phyloP scores from a whole-genome alignment of 2,329 filamentous ascomycete genomes.

The Didymella segeticola region DNA sequence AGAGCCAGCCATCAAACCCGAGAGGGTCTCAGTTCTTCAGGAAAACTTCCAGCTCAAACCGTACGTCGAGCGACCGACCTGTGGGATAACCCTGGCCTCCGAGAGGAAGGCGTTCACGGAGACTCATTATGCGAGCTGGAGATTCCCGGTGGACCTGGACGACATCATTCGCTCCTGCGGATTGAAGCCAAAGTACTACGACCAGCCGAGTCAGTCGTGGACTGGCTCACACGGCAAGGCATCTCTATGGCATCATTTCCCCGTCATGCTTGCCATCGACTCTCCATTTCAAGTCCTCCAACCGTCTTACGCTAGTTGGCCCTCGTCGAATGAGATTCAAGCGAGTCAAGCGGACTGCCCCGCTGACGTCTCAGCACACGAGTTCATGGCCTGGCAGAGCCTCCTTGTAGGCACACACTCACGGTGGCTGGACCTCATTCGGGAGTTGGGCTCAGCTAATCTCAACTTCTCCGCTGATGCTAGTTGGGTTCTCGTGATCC shows the following conservation, averaged over 20 bases:
- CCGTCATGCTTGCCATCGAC: conserved; percentile 45
- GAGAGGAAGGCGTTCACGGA: conserved; percentile 54
- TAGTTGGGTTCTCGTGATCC: conserved; percentile 58
- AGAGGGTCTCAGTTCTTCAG: conserved; percentile 30
- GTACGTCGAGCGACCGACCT: conserved; percentile 22
- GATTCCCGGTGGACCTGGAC: conserved; percentile 51
- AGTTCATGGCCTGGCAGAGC: conserved; percentile 61
- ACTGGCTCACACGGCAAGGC: conserved; percentile 38
- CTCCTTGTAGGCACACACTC: conserved; percentile 55
- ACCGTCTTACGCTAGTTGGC: conserved; percentile 40
- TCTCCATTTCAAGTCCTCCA: conserved; percentile 50
- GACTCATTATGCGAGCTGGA: conserved; percentile 57
- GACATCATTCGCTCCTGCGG: conserved; percentile 57
- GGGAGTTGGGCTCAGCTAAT: conserved; percentile 60
- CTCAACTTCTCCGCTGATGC: conserved; percentile 67
- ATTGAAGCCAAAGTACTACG: conserved; percentile 58
- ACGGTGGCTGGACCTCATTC: conserved; percentile 58
- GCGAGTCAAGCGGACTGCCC: conserved; percentile 61
- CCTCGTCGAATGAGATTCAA: conserved; percentile 62
- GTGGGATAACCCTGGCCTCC: conserved; percentile 53
- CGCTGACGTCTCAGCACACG: conserved; percentile 55
- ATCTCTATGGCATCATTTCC: conserved; percentile 57
- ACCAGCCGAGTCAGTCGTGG: conserved; percentile 51
- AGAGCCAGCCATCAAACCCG: background rate
- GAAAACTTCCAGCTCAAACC: conserved; percentile 43